These are phyloP conservation scores for Schizophyllum commune DNA, from an alignment of 1,284 basidiomycete species.

Conservation along the genomic window DNA sequence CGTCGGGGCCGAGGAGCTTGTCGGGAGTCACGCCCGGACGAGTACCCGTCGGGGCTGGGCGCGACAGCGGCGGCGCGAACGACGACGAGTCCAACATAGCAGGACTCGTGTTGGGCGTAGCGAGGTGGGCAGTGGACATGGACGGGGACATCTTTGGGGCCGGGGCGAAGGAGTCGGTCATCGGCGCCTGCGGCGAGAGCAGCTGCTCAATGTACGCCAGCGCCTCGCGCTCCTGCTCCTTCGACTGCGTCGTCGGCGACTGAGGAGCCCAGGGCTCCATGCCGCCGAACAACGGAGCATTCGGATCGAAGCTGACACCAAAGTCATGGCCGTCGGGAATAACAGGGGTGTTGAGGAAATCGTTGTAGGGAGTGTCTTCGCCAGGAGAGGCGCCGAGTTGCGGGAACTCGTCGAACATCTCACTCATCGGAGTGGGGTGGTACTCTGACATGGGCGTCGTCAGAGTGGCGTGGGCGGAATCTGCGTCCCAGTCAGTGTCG, in stretches of 20 bases:
- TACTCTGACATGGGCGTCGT: not conserved
- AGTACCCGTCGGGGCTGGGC: constrained; percentile 31
- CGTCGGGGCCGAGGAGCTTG: constrained; percentile 44
- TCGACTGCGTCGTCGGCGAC: not conserved
- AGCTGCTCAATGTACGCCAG: not conserved
- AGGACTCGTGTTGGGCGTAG: not conserved
- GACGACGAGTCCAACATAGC: not conserved
- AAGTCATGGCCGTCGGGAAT: not conserved
- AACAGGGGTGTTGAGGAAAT: constrained; percentile 12
- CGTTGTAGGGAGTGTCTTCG: constrained; percentile 13
- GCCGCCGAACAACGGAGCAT: not conserved
- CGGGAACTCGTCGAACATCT: constrained; percentile 8
- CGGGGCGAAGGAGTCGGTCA: not conserved
- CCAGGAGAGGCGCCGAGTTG: constrained; percentile 9
- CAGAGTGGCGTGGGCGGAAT: not conserved
- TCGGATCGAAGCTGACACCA: not conserved
- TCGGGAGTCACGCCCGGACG: constrained; percentile 45
- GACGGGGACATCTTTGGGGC: not conserved
- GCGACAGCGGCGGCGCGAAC: not conserved
- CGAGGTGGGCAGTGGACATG: not conserved
- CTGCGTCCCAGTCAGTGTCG: not conserved
- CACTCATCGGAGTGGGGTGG: not conserved
- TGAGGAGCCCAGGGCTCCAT: not conserved
- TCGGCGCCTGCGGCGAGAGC: not conserved
- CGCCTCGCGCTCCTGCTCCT: not conserved